Evolutionary conservation across 2,329 filamentous ascomycete genomes (phyloP), one percentile per base, ranked within the genome.

Genomic region (Botryosphaeria agaves): DNA sequence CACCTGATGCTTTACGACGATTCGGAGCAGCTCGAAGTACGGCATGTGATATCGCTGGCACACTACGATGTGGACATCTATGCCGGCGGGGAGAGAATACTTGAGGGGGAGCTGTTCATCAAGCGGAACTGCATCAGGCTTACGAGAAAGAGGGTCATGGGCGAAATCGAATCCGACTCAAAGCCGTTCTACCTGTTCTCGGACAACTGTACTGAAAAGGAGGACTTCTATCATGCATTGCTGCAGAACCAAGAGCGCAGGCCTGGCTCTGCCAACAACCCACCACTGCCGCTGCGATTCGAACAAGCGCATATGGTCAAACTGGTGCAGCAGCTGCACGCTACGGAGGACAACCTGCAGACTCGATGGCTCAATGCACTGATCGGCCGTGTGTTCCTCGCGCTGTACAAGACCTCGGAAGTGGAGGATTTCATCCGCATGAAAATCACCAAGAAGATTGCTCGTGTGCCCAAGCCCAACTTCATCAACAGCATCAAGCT

Each of bases 1-100:
- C 85, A 95, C 49, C 60, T 98, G 30, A 94, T 98, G 82, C 72
- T 98, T 7, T 98, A 94, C 53, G 89, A 98, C 49, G 85, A 95
- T 47, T 75, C 83, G 31, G 83, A 92, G 42, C 85, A 95, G 53
- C 66, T 94, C 42, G 89, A 98, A 55, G 89, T 98, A 11, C 78
- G 87, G 38, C 84, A 95, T 56, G 89, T 98, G 32, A 82, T 98
- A 33, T 93, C 85, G 0, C 67, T 98, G 7, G 78, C 82, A 19
- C 79, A 93, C 44, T 83, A 95, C 55, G 69, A 76, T 36, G 69
- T 95, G 33, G 79, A 76, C 42, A 72, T 95, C 45, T 89, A 85
- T 52, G 81, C 76, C 5, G 87, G 84, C 17, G 78, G 73, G 33
- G 56, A 61, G 31, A 47, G 56, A 5, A 85, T 87, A 16, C 81